These are phyloP conservation scores for Cardamine occulta DNA, from an alignment of 345 rosid genomes.

Conservation along the genomic window DNA sequence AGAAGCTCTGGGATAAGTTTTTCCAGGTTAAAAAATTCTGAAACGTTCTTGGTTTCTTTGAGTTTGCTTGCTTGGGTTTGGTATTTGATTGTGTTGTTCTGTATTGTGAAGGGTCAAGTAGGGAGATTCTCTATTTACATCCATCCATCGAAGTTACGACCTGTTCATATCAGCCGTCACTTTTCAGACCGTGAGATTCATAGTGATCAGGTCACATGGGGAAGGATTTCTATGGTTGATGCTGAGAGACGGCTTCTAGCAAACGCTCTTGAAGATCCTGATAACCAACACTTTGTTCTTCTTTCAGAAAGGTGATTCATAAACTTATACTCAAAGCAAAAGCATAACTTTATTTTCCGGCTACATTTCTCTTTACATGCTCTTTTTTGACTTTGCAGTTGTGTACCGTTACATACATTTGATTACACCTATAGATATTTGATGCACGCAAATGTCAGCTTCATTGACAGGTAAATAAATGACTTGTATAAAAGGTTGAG, in stretches of 20 bases:
- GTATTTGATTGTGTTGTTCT: background rate
- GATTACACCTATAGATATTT: slow-evolving; percentile 87
- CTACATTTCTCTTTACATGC: background rate
- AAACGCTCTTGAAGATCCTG: slow-evolving; percentile 83
- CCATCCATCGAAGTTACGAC: slow-evolving; percentile 75
- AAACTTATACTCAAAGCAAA: background rate
- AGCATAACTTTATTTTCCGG: background rate
- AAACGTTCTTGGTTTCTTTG: background rate
- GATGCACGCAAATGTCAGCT: slow-evolving; percentile 84
- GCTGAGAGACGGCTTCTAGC: slow-evolving; percentile 94
- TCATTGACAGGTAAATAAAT: slow-evolving; percentile 74
- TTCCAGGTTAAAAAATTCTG: slow-evolving; percentile 50
- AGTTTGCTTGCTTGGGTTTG: background rate
- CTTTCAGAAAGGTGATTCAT: slow-evolving; percentile 86
- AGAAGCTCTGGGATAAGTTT: slow-evolving; percentile 95
- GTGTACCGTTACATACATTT: slow-evolving; percentile 88
- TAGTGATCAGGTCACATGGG: slow-evolving; percentile 90
- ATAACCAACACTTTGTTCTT: slow-evolving; percentile 93
- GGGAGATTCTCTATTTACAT: slow-evolving; percentile 77
- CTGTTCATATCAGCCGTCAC: slow-evolving; percentile 77
- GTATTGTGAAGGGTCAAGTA: slow-evolving; percentile 69
- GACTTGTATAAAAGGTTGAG: background rate
- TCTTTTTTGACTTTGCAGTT: slow-evolving; percentile 56
- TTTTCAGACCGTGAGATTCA: slow-evolving; percentile 73
- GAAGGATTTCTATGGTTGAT: slow-evolving; percentile 96